phyloP scores from a whole-genome alignment of 2,329 filamentous ascomycete species.

The Neonectria hederae region DNA sequence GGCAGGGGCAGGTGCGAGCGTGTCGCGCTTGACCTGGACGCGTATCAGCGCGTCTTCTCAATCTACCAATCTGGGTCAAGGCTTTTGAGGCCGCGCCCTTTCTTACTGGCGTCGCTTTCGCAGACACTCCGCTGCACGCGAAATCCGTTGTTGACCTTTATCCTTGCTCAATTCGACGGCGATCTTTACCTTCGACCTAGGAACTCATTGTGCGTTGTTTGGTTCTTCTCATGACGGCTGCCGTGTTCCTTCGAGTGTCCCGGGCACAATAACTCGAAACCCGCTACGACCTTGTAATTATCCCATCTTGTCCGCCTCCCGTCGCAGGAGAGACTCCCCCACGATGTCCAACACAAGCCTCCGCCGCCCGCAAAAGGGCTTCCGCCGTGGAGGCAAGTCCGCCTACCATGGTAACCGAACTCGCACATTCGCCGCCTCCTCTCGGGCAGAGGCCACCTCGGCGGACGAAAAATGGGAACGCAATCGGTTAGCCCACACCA shows the following conservation, averaged over 20 bases:
- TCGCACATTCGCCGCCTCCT: constrained; percentile 82
- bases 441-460: constrained; percentile 85
- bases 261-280: constrained; percentile 36
- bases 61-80: constrained; percentile 42
- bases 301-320: constrained; percentile 3
- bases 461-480: constrained; percentile 94
- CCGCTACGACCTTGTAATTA: not conserved
- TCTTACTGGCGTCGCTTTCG: constrained; percentile 27
- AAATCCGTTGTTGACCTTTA: constrained; percentile 34
- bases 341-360: constrained; percentile 69
- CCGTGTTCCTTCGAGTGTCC: constrained; percentile 22
- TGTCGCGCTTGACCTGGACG: constrained; percentile 43
- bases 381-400: constrained; percentile 73
- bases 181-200: constrained; percentile 15
- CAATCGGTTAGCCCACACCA: constrained; percentile 81
- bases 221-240: constrained; percentile 31
- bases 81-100: constrained; percentile 33
- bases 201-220: not conserved
- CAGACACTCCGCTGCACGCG: constrained; percentile 29
- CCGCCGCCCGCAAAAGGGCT: constrained; percentile 70
- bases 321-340: constrained; percentile 22
- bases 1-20: constrained; percentile 25
- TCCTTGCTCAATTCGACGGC: constrained; percentile 18
- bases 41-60: constrained; percentile 47
- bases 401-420: constrained; percentile 75